Percentiles rank a stretch among this genome's conserved stretches.
These are phyloP conservation scores for Cicer judaicum DNA, from an alignment of 306 rosid species.

Conservation along the genomic window DNA sequence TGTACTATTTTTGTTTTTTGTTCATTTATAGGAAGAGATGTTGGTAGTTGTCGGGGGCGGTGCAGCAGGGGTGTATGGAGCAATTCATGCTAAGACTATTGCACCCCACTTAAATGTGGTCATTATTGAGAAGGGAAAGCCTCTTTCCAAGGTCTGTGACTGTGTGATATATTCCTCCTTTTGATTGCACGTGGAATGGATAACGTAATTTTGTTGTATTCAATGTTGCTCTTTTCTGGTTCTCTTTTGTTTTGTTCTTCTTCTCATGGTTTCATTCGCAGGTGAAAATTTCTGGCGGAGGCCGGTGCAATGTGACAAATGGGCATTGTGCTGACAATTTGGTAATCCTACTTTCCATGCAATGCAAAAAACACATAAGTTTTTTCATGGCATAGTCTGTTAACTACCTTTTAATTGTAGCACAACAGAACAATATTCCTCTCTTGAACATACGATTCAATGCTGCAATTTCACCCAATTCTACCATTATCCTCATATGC, in stretches of 20 bases:
- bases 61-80: constrained; percentile 95
- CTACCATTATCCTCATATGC: no score
- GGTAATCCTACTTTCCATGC: constrained; percentile 52
- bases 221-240: neutral
- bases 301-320: constrained; percentile 94
- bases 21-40: constrained; percentile 62
- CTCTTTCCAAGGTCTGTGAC: constrained; percentile 75
- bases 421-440: neutral
- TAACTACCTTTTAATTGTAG: constrained; percentile 10
- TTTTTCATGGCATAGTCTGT: constrained; percentile 17
- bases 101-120: constrained; percentile 74
- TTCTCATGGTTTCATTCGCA: constrained; percentile 43
- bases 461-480: no score
- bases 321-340: constrained; percentile 73
- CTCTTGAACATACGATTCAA: neutral
- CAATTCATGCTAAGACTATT: constrained; percentile 82
- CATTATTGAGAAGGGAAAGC: constrained; percentile 78
- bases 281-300: constrained; percentile 96
- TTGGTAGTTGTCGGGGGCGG: constrained; percentile 93
- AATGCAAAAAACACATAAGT: constrained; percentile 16
- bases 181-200: neutral
- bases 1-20: constrained; percentile 32
- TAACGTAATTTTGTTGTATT: constrained; percentile 23
- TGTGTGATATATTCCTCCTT: neutral
- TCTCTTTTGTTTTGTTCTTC: constrained; percentile 20